These are phyloP conservation scores for Mycena sanguinolenta DNA, from an alignment of 768 basidiomycete species.

Conservation along the genomic window DNA sequence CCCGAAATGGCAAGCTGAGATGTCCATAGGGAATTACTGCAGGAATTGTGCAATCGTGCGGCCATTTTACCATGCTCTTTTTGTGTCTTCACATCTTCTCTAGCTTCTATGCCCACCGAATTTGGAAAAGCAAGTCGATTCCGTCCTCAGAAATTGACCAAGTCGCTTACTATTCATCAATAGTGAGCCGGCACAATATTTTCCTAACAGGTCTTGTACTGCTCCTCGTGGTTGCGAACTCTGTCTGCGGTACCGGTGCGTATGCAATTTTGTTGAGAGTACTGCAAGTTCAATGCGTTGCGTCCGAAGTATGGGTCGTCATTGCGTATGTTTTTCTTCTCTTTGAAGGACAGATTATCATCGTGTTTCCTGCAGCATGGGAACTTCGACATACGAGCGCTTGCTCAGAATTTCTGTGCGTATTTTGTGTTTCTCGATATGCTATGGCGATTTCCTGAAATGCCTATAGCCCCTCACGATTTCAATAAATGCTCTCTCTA, in stretches of 20 bases:
- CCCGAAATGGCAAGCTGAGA: slow-evolving; percentile 26
- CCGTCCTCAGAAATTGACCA: not conserved
- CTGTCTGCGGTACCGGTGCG: slow-evolving; percentile 53
- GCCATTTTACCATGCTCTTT: not conserved
- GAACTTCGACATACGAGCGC: slow-evolving; percentile 52
- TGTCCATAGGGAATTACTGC: slow-evolving; percentile 61
- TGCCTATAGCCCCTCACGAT: slow-evolving; percentile 58
- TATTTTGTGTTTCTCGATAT: not conserved
- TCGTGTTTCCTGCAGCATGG: slow-evolving; percentile 45
- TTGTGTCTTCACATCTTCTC: not conserved
- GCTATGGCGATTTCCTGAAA: not conserved
- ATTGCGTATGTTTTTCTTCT: slow-evolving; percentile 49
- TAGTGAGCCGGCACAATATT: slow-evolving; percentile 59
- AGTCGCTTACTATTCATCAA: not conserved
- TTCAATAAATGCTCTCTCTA: slow-evolving; percentile 64
- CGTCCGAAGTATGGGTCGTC: slow-evolving; percentile 56
- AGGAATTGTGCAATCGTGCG: slow-evolving; percentile 65
- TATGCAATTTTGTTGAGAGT: not conserved
- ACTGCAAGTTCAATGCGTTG: not conserved
- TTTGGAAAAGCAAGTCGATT: slow-evolving; percentile 59
- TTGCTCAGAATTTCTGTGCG: slow-evolving; percentile 53
- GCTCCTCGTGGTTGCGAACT: slow-evolving; percentile 48
- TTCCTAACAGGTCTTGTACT: slow-evolving; percentile 48
- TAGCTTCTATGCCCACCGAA: slow-evolving; percentile 64
- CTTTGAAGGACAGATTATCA: not conserved